Evolutionary conservation across 768 basidiomycete genomes (phyloP).

Genomic region (Scleroderma citrinum): DNA sequence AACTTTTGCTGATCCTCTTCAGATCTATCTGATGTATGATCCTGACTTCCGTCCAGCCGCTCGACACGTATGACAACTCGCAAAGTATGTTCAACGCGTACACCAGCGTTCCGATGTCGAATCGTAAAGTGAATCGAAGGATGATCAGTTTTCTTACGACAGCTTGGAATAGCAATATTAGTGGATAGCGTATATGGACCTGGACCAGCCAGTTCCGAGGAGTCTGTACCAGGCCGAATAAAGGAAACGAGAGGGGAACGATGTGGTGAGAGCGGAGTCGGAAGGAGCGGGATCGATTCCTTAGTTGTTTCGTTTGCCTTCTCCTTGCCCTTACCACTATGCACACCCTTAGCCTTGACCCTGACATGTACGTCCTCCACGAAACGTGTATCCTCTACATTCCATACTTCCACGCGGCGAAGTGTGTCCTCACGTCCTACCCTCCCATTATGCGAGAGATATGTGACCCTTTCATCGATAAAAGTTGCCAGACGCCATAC

Average conservation of each 20-base stretch:
- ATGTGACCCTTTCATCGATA: constrained; percentile 51
- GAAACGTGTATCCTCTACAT: too few relatives aligned
- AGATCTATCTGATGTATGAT: constrained; percentile 49
- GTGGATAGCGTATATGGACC: constrained; percentile 20
- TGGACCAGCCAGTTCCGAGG: constrained; percentile 19
- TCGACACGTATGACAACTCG: constrained; percentile 83
- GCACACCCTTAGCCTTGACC: constrained; percentile 6
- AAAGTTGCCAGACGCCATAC: constrained; percentile 66
- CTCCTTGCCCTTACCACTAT: constrained; percentile 9
- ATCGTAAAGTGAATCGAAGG: constrained; percentile 65
- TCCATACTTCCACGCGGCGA: constrained; percentile 10
- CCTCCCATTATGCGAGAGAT: constrained; percentile 1
- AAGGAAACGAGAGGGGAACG: constrained; percentile 21
- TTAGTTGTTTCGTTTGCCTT: background rate
- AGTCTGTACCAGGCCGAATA: constrained; percentile 12
- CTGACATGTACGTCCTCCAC: constrained; percentile 7
- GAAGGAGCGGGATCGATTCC: constrained; percentile 18
- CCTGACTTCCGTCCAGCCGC: constrained; percentile 57
- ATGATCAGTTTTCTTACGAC: background rate
- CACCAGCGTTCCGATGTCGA: constrained; percentile 57
- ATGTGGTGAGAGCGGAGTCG: constrained; percentile 24
- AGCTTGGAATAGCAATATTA: constrained; percentile 15
- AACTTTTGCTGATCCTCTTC: constrained; percentile 66
- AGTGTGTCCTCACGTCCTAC: constrained; percentile 4
- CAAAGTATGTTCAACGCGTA: constrained; percentile 68